These are phyloP conservation scores for Saraca asoca DNA, from an alignment of 331 rosid genomes.

Conservation along the genomic window DNA sequence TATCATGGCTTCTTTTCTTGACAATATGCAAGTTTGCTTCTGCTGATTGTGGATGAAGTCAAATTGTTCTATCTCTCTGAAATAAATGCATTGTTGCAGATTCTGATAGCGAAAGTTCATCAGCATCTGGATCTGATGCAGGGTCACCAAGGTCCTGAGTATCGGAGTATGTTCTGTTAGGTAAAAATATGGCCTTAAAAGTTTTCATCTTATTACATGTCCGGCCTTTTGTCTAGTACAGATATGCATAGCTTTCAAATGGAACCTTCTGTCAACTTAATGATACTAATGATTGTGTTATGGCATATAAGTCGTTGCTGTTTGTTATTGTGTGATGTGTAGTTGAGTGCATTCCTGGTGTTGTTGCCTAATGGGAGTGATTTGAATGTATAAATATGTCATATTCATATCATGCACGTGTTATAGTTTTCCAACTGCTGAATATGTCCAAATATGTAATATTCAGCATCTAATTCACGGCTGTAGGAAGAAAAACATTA, in stretches of 20 bases:
- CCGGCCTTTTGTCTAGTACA: constrained; percentile 1
- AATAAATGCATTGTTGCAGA: constrained; percentile 52
- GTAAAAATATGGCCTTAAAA: constrained; percentile 27
- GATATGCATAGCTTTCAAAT: constrained; percentile 12
- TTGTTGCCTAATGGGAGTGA: neutral
- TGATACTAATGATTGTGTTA: constrained; percentile 3
- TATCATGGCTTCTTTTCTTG: constrained; percentile 16
- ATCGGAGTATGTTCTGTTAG: constrained; percentile 44
- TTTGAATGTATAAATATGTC: neutral
- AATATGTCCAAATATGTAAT: too few relatives aligned
- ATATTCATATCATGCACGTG: neutral
- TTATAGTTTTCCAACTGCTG: neutral
- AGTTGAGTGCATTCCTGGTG: constrained; percentile 14
- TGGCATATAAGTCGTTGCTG: neutral
- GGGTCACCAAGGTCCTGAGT: constrained; percentile 60
- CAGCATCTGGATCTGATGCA: constrained; percentile 88
- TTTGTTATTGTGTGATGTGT: neutral
- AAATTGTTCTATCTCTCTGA: constrained; percentile 19
- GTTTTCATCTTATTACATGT: neutral
- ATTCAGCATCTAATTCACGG: too few relatives aligned
- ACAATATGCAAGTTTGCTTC: constrained; percentile 1
- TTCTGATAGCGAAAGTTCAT: constrained; percentile 93
- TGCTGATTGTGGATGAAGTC: constrained; percentile 18
- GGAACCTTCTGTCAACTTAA: constrained; percentile 10
- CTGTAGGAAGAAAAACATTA: too few relatives aligned